Evolutionary conservation across 768 basidiomycete genomes (phyloP).

Genomic region (Pulveroboletus sp.): DNA sequence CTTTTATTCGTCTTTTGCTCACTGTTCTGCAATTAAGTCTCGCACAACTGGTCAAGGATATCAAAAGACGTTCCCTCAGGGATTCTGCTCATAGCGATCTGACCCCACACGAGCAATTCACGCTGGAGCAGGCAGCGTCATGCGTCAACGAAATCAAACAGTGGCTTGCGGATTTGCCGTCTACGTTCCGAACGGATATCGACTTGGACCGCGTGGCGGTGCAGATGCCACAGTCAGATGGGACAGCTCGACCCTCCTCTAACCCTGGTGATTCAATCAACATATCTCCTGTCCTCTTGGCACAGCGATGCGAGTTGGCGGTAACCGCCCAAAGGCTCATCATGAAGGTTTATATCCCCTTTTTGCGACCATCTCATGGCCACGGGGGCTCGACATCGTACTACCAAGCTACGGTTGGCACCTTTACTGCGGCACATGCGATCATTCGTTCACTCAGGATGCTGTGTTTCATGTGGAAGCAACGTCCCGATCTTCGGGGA

Average conservation of each 20-base stretch:
- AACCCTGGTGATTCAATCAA: slow-evolving; percentile 12
- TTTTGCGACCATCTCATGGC: slow-evolving; percentile 40
- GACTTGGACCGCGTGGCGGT: slow-evolving; percentile 27
- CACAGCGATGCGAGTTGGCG: slow-evolving; percentile 56
- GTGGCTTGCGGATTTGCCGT: slow-evolving; percentile 52
- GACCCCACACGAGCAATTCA: slow-evolving; percentile 32
- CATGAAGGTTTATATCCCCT: slow-evolving; percentile 64
- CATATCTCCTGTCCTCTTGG: slow-evolving; percentile 36
- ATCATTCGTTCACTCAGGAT: slow-evolving; percentile 51
- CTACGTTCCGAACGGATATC: slow-evolving; percentile 41
- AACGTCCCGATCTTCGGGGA: slow-evolving; percentile 29
- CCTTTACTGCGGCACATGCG: slow-evolving; percentile 60
- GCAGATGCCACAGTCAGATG: slow-evolving; percentile 11
- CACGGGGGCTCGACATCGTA: slow-evolving; percentile 29
- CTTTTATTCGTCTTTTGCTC: not conserved
- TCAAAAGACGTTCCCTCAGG: slow-evolving; percentile 48
- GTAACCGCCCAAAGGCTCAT: slow-evolving; percentile 58
- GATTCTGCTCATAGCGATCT: slow-evolving; percentile 33
- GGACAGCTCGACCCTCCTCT: slow-evolving; percentile 2
- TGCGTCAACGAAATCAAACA: slow-evolving; percentile 53
- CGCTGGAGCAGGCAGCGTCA: slow-evolving; percentile 56
- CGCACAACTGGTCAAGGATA: slow-evolving; percentile 55
- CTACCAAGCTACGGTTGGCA: slow-evolving; percentile 52
- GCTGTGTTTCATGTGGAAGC: slow-evolving; percentile 39
- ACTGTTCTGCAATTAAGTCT: slow-evolving; percentile 37